Evolutionary conservation across 106 monocot species (phyloP), one percentile per base, ranked within the genome.

Genomic region (Acorus calamus): DNA sequence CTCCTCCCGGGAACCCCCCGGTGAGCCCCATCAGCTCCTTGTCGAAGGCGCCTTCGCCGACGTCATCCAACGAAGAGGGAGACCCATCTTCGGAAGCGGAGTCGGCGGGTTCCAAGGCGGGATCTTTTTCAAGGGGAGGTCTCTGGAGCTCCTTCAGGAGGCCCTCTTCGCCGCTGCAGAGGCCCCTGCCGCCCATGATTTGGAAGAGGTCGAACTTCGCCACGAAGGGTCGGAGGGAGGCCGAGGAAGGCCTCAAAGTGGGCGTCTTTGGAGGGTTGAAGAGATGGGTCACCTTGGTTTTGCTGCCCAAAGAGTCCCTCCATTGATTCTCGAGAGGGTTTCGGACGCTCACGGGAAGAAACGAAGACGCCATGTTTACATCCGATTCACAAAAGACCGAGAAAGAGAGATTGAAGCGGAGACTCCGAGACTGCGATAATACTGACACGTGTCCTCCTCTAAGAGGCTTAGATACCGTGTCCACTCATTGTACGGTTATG

Each of bases 1-100:
- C 94, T 8, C 93, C 93, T 1, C 93, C 93, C n/a, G 89, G 93
- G 77, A 94, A 94, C 8, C 93, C 93, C 6, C 89, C 93, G 46
- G 93, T 94, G 61, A 94, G 75, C n/a, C 93, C 93, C 8, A 81
- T 43, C 14, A 94, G 80, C 79, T 94, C 89, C 73, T 94, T 94
- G 54, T 89, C 93, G 76, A 94, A 94, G 11, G 80, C 75, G 5
- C 44, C 71, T 8, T 78, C 72, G 53, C 55, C 72, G 0, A 46
- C 61, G 43, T 6, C 58, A 44, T 11, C 4, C 43, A 11, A 6
- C 2, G 44, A 14, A 0, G 55, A 3, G 3, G n/a, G n/a, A 59
- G 78, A n/a, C 53, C 64, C 2, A 3, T 71, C 12, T 42, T 12
- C 5, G 52, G 11, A 42, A 47, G 48, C 52, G 49, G 50, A 2